A percentile compares a stretch with the other conserved stretches of the same genome.
Conservation (phyloP, 2,329 filamentous ascomycete species). For the Penicillium oxalicum region DNA sequence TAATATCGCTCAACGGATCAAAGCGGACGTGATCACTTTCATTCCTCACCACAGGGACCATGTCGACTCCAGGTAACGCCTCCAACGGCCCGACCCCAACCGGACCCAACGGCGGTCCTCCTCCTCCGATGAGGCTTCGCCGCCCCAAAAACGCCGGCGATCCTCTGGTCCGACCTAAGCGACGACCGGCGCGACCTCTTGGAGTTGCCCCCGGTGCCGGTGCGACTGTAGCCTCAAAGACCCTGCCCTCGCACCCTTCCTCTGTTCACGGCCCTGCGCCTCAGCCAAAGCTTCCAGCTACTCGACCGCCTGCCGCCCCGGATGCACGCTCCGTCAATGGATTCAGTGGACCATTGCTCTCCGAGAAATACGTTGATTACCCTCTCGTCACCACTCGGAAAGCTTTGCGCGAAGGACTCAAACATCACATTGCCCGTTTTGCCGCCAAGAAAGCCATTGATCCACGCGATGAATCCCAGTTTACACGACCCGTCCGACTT, state of each 20-base stretch:
- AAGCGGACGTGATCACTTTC: not conserved
- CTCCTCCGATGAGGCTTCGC: constrained; percentile 40
- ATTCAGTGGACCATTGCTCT: constrained; percentile 39
- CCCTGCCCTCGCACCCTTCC: constrained; percentile 20
- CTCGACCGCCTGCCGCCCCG: constrained; percentile 16
- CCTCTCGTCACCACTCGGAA: constrained; percentile 80
- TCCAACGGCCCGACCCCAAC: constrained; percentile 45
- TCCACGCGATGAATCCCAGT: constrained; percentile 70
- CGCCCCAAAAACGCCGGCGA: constrained; percentile 49
- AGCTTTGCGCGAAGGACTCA: constrained; percentile 68
- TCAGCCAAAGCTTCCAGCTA: constrained; percentile 16
- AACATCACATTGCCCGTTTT: constrained; percentile 83
- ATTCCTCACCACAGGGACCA: constrained; percentile 11
- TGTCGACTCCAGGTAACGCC: constrained; percentile 39
- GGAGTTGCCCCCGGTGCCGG: constrained; percentile 19
- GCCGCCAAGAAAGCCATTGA: constrained; percentile 58
- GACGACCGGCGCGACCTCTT: constrained; percentile 29
- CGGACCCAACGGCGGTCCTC: constrained; percentile 42
- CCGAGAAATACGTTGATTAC: constrained; percentile 46
- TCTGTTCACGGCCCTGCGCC: constrained; percentile 13
- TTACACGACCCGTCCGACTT: constrained; percentile 78
- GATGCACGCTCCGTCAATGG: constrained; percentile 36
- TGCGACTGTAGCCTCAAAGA: constrained; percentile 16
- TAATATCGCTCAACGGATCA: not conserved
- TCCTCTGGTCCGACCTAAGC: constrained; percentile 60